phyloP scores from a whole-genome alignment of 495 filamentous ascomycete genomes.

The Hyaloscypha variabilis region DNA sequence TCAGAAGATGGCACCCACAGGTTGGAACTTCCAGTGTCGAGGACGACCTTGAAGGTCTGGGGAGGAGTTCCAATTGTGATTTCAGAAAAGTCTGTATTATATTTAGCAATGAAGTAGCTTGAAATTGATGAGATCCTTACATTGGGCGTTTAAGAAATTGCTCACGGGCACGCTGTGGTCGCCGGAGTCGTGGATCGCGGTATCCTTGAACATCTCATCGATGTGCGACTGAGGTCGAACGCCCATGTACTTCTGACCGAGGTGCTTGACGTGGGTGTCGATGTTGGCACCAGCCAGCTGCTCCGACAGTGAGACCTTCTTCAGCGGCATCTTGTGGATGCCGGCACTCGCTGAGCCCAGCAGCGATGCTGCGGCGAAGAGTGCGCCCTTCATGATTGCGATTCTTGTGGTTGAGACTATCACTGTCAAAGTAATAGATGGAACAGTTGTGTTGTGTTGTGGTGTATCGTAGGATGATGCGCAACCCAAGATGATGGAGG shows the following conservation, averaged over 20 bases:
- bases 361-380: constrained; percentile 75
- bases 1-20: constrained; percentile 93
- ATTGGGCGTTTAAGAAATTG: constrained; percentile 99
- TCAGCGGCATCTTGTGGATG: constrained; percentile 92
- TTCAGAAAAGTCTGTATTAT: constrained; percentile 84
- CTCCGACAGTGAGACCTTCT: constrained; percentile 91
- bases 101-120: constrained; percentile 26
- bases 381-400: constrained; percentile 77
- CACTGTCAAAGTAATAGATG: constrained; percentile 21
- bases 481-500: constrained; percentile 19
- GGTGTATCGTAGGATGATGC: constrained; percentile 10
- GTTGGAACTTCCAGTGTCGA: constrained; percentile 99
- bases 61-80: constrained; percentile 91
- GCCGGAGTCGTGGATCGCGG: constrained; percentile 61
- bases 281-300: constrained; percentile 91
- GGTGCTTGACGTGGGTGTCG: constrained; percentile 73
- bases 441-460: background rate
- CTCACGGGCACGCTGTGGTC: constrained; percentile 85
- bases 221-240: constrained; percentile 68
- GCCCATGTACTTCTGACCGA: constrained; percentile 95
- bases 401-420: constrained; percentile 14
- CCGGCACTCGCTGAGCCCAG: constrained; percentile 80
- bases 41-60: constrained; percentile 96
- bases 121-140: constrained; percentile 53
- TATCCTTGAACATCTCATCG: constrained; percentile 78